Evolutionary conservation across 2,329 filamentous ascomycete species (phyloP), one percentile per base, ranked within the genome.

Genomic region (Claviceps humidiphila): DNA sequence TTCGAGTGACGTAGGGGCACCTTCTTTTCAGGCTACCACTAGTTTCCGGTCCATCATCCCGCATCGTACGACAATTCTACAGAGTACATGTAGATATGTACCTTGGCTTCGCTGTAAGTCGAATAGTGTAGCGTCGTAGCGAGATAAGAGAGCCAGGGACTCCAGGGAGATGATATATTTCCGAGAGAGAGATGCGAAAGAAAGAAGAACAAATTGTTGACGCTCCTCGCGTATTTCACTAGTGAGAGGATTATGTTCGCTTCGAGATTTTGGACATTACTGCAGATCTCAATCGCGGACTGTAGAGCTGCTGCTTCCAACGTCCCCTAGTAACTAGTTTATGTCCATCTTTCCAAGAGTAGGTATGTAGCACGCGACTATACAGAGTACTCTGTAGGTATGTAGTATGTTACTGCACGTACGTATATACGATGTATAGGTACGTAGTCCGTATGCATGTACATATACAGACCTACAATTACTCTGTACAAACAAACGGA

Each of bases 11-110:
- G 38, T 41, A 49, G 47, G 43, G 14, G 22, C 37, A 16, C 20
- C 30, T 20, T 11, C 30, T 49, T 16, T 49, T 14, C 37, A 14
- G 42, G 20, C 14, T 22, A 26, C 11, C 47, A 41, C 38, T 49
- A 34, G 14, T 37, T 20, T 40, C 39, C 38, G 22, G 17, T 2
- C 38, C 20, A 42, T 49, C 34, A 20, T 43, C 24, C 47, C 24
- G 47, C 26, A 49, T 43, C 47, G 47, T 49, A 49, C 47, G 47
- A 49, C 39, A 49, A 49, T 49, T 17, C n/a, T 34, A 30, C 30
- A 34, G 9, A 34, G 30, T 30, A 30, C 30, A 30, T 2, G 22
- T 22, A 30, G 30, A 9, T 11, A n/a, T n/a, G n/a, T n/a, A 11
- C 3, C 16, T 16, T 20, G n/a, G 22, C 11, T 26, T 22, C 17